A percentile compares a stretch with the other conserved stretches of the same genome.
Evolutionary conservation across 1,284 basidiomycete species (phyloP).

Genomic region (Fomitopsis betulina): DNA sequence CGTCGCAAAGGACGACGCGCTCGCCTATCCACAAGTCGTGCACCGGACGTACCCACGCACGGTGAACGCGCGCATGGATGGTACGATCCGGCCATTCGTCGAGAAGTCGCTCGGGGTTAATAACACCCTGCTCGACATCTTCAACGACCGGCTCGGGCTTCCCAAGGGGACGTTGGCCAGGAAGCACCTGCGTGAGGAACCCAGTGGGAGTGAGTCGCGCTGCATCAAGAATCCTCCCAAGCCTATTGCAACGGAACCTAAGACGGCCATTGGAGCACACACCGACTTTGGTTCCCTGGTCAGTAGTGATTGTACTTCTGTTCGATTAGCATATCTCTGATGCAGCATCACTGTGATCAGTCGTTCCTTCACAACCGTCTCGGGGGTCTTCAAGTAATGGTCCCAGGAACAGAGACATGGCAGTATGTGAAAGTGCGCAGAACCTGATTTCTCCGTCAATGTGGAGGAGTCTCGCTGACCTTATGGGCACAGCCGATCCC

Average conservation of each 20-base stretch:
- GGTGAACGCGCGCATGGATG: slow-evolving; percentile 30
- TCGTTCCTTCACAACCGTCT: slow-evolving; percentile 68
- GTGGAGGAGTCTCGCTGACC: neutral
- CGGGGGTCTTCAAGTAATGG: slow-evolving; percentile 69
- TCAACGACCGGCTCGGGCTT: slow-evolving; percentile 25
- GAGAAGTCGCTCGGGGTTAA: slow-evolving; percentile 30
- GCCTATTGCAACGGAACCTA: slow-evolving; percentile 16
- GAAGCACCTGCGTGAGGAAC: slow-evolving; percentile 27
- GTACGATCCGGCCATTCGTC: slow-evolving; percentile 29
- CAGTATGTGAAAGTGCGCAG: slow-evolving; percentile 55
- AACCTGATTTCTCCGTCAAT: too few species aligned
- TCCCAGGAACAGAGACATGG: slow-evolving; percentile 61
- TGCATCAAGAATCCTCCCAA: slow-evolving; percentile 31
- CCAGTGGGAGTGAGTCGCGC: slow-evolving; percentile 35
- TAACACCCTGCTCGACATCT: slow-evolving; percentile 27
- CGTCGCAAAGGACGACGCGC: slow-evolving; percentile 28
- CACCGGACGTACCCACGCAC: slow-evolving; percentile 31
- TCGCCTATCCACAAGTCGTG: slow-evolving; percentile 25
- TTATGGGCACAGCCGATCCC: slow-evolving; percentile 25
- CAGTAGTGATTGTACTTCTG: neutral
- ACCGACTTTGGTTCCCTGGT: slow-evolving; percentile 36
- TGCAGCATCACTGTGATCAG: slow-evolving; percentile 22
- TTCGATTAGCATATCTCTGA: neutral
- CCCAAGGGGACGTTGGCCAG: slow-evolving; percentile 23
- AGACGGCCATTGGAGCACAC: slow-evolving; percentile 29